These are phyloP conservation scores for Pelargonium australe DNA, from an alignment of 441 rosid genomes.

Conservation along the genomic window DNA sequence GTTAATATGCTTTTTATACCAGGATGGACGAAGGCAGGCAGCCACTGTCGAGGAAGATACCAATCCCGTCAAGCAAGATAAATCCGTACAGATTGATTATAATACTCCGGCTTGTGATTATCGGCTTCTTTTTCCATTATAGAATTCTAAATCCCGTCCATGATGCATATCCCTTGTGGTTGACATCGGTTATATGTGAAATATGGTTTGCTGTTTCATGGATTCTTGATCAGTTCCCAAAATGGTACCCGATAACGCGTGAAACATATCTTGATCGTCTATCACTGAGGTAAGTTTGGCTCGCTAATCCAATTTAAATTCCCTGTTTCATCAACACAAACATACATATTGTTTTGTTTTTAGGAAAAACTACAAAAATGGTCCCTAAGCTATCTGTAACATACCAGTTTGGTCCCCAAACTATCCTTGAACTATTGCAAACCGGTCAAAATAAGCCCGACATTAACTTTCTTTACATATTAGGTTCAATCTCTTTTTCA, in stretches of 20 bases:
- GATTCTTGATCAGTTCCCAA: conserved; percentile 95
- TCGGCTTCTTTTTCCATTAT: conserved; percentile 84
- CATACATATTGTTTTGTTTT: not conserved
- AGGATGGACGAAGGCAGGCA: conserved; percentile 99
- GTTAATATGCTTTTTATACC: not conserved
- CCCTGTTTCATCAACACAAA: not conserved
- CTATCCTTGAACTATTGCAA: no score
- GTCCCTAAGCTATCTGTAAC: not conserved
- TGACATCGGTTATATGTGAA: conserved; percentile 87
- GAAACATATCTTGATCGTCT: conserved; percentile 95
- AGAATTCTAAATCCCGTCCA: conserved; percentile 79
- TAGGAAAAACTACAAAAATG: not conserved
- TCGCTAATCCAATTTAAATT: not conserved
- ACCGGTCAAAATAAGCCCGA: no score
- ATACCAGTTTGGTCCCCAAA: not conserved
- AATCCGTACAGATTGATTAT: conserved; percentile 82
- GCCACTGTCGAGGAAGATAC: conserved; percentile 86
- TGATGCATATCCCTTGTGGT: conserved; percentile 88
- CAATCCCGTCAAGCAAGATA: conserved; percentile 78
- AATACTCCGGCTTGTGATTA: conserved; percentile 67
- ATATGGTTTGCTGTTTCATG: conserved; percentile 96
- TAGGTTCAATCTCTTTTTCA: no score
- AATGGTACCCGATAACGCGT: conserved; percentile 79
- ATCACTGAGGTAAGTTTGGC: conserved; percentile 49
- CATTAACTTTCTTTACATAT: not conserved